Percentiles rank a stretch among this genome's conserved stretches.
These are phyloP conservation scores for Metschnikowia drakensbergensis DNA, from an alignment of 805 yeast genomes.

Conservation along the genomic window DNA sequence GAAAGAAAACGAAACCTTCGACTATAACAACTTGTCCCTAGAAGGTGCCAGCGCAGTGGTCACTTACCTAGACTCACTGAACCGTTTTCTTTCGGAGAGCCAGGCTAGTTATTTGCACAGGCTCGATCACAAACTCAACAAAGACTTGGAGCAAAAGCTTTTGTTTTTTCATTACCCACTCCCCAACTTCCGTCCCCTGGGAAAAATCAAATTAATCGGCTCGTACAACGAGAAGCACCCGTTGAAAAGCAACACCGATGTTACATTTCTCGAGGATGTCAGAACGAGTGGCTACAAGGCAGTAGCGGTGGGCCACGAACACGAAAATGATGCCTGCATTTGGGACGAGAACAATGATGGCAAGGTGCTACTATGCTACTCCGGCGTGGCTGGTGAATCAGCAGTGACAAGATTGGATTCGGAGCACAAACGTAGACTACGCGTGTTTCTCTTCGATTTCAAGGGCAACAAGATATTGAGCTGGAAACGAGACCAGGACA, in stretches of 20 bases:
- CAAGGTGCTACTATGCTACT: constrained; percentile 38
- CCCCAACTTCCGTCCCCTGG: constrained; percentile 40
- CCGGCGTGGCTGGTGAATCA: constrained; percentile 36
- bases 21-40: constrained; percentile 8
- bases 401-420: constrained; percentile 26
- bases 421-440: constrained; percentile 29
- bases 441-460: constrained; percentile 35
- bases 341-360: constrained; percentile 18
- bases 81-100: constrained; percentile 25
- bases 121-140: constrained; percentile 9
- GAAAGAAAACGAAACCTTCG: constrained; percentile 1
- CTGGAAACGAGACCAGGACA: constrained; percentile 33
- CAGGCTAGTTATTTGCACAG: constrained; percentile 36
- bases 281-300: constrained; percentile 34
- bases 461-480: constrained; percentile 25
- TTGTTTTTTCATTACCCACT: constrained; percentile 40
- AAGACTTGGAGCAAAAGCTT: constrained; percentile 23
- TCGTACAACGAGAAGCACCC: constrained; percentile 36
- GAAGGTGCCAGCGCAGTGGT: constrained; percentile 23
- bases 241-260: constrained; percentile 27
- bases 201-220: constrained; percentile 38
- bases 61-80: constrained; percentile 34
- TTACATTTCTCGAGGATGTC: constrained; percentile 31
- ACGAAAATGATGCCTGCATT: constrained; percentile 42
- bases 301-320: constrained; percentile 42